Evolutionary conservation across 1,139 yeast genomes (phyloP).

Genomic region (Nadsonia commutata): DNA sequence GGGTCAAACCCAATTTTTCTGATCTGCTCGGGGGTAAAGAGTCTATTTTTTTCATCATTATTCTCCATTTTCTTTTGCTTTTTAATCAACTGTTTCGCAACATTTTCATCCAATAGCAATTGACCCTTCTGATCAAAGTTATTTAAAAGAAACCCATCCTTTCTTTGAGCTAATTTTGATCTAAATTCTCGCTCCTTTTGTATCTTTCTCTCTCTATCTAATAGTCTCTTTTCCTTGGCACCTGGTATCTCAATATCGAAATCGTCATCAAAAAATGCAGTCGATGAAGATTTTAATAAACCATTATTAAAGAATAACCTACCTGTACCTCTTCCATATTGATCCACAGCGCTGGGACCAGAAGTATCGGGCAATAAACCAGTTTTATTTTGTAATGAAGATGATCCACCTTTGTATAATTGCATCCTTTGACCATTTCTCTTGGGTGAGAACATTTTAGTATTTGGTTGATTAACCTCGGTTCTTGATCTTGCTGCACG

Average conservation of each 20-base stretch:
- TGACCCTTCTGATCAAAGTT: conserved; percentile 16
- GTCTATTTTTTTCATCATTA: conserved; percentile 13
- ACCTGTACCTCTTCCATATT: conserved; percentile 10
- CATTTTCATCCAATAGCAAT: conserved; percentile 20
- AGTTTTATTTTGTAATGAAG: conserved; percentile 21
- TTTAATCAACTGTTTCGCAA: conserved; percentile 15
- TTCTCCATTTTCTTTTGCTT: conserved; percentile 18
- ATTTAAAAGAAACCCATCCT: conserved; percentile 18
- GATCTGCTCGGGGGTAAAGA: conserved; percentile 18
- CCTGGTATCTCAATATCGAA: conserved; percentile 9
- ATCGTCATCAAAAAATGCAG: conserved; percentile 13
- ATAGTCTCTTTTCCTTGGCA: conserved; percentile 5
- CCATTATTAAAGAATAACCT: conserved; percentile 13
- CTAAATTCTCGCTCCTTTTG: conserved; percentile 17
- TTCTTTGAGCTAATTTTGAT: conserved; percentile 17
- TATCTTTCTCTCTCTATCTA: conserved; percentile 7
- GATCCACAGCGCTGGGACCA: conserved; percentile 15
- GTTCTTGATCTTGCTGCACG: conserved; percentile 31
- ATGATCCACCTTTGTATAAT: conserved; percentile 23
- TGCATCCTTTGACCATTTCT: conserved; percentile 20
- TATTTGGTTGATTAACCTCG: conserved; percentile 40
- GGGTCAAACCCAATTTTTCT: conserved; percentile 24
- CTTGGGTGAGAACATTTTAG: conserved; percentile 18
- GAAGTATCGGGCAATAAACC: conserved; percentile 25
- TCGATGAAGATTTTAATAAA: conserved; percentile 14